These are phyloP conservation scores for Dendrobium nobile DNA, from an alignment of 106 monocot species.

Conservation along the genomic window DNA sequence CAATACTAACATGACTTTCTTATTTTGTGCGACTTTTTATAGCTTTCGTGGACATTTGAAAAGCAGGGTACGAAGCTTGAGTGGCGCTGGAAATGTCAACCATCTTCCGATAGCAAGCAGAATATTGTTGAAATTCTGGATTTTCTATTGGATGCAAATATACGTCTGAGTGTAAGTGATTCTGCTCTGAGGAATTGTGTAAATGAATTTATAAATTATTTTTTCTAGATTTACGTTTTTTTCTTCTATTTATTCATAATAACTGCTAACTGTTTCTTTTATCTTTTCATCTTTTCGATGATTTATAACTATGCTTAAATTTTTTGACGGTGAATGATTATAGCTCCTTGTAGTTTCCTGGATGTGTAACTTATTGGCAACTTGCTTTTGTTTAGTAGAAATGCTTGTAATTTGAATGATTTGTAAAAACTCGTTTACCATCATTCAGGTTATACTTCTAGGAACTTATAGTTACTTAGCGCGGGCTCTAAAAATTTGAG, in stretches of 20 bases:
- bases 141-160: conserved; percentile 92
- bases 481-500: too few relatives aligned
- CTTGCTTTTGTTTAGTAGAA: not conserved
- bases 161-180: conserved; percentile 67
- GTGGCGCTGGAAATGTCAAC: conserved; percentile 93
- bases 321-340: not conserved
- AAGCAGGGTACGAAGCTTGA: conserved; percentile 77
- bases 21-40: not conserved
- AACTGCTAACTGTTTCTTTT: not conserved
- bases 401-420: conserved; percentile 1
- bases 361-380: not conserved
- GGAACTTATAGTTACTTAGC: not conserved
- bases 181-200: not conserved
- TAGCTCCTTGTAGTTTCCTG: not conserved
- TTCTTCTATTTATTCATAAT: not conserved
- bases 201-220: not conserved
- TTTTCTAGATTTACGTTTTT: not conserved
- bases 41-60: conserved; percentile 94
- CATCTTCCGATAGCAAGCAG: conserved; percentile 58
- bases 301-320: not conserved
- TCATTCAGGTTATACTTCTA: not conserved
- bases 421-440: not conserved
- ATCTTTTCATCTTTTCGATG: not conserved
- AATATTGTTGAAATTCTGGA: conserved; percentile 65
- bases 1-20: not conserved